phyloP scores from a whole-genome alignment of 2,329 filamentous ascomycete genomes.

The Thelonectria olida region DNA sequence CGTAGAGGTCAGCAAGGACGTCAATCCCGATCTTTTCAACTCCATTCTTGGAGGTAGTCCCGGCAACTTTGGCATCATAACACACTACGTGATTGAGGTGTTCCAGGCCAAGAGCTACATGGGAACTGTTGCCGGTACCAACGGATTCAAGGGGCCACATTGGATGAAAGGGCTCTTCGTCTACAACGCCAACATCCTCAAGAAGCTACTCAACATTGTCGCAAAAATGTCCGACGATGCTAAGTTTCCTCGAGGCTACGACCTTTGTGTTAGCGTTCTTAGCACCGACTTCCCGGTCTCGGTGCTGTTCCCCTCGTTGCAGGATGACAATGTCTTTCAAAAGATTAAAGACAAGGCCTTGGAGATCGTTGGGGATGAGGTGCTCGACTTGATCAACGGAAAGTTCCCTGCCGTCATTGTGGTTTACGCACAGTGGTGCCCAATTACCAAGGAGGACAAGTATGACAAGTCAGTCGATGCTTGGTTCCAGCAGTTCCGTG shows the following conservation, averaged over 20 bases:
- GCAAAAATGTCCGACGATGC: constrained; percentile 56
- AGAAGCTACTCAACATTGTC: constrained; percentile 49
- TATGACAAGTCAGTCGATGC: constrained; percentile 45
- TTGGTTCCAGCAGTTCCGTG: constrained; percentile 53
- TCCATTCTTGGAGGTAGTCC: constrained; percentile 66
- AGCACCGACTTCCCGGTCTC: constrained; percentile 50
- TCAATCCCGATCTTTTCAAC: constrained; percentile 67
- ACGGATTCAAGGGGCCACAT: constrained; percentile 30
- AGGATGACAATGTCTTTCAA: constrained; percentile 34
- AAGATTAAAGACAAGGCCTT: constrained; percentile 46
- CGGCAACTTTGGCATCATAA: constrained; percentile 65
- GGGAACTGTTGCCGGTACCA: constrained; percentile 36
- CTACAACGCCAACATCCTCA: constrained; percentile 50
- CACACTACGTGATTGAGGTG: constrained; percentile 59
- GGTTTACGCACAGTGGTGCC: constrained; percentile 60
- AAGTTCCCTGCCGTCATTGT: constrained; percentile 53
- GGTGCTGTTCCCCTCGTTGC: constrained; percentile 47
- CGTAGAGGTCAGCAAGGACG: constrained; percentile 55
- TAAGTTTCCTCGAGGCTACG: constrained; percentile 55
- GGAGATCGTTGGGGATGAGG: constrained; percentile 46
- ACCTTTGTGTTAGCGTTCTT: constrained; percentile 57
- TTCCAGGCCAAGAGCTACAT: constrained; percentile 48
- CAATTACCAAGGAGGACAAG: constrained; percentile 46
- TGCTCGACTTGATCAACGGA: constrained; percentile 47
- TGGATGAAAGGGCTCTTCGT: constrained; percentile 52